Percentiles rank a stretch among this genome's conserved stretches.
phyloP scores from a whole-genome alignment of 345 rosid species.

The Aethionema arabicum region DNA sequence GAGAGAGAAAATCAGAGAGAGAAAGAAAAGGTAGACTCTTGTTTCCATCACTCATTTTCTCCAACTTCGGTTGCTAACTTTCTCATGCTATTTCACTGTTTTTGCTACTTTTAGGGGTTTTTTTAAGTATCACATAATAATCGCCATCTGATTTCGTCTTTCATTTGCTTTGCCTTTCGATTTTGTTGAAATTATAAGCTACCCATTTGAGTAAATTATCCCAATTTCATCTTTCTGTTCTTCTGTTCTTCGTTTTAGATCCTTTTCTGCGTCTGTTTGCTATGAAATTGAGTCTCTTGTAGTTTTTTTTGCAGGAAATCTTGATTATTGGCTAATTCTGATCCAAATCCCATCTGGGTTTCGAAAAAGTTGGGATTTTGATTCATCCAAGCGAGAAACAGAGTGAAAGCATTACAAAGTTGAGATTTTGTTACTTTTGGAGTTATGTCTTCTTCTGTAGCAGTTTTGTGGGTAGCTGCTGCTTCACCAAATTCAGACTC shows the following conservation, averaged over 20 bases:
- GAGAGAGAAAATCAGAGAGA: background rate
- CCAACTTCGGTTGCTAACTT: constrained; percentile 11
- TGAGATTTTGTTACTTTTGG: constrained; percentile 19
- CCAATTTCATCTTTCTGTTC: background rate
- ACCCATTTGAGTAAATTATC: constrained; percentile 21
- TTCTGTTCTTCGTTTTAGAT: constrained; percentile 12
- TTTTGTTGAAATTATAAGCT: constrained; percentile 2
- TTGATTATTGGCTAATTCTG: constrained; percentile 1
- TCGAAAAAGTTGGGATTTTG: constrained; percentile 16
- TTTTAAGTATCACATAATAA: background rate
- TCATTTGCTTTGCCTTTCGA: background rate
- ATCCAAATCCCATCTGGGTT: constrained; percentile 28
- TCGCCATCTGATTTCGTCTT: constrained; percentile 4
- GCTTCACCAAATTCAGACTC: constrained; percentile 38
- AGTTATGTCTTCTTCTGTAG: constrained; percentile 39
- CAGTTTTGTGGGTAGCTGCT: constrained; percentile 38
- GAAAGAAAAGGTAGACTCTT: constrained; percentile 20
- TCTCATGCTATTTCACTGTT: constrained; percentile 22
- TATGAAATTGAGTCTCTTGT: background rate
- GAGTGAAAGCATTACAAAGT: constrained; percentile 12
- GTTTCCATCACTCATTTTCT: constrained; percentile 31
- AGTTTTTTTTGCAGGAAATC: constrained; percentile 30
- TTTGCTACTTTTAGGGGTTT: background rate
- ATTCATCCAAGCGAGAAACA: constrained; percentile 31
- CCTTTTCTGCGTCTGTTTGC: constrained; percentile 11